phyloP scores from a whole-genome alignment of 306 rosid species.

The Amphicarpaea edgeworthii region DNA sequence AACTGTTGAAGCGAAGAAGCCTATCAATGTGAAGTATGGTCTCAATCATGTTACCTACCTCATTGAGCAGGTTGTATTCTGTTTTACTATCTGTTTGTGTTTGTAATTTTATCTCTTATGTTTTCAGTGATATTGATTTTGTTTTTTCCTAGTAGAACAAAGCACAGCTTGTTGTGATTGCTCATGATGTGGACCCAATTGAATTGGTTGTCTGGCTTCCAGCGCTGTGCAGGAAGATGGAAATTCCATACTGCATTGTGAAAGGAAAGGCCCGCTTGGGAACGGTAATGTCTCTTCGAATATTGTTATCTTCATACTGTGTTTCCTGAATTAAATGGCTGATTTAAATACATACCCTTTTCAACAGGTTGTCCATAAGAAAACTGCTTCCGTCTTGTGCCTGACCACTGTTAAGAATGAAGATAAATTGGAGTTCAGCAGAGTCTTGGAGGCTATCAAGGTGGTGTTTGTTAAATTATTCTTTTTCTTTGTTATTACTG shows the following conservation, averaged over 20 bases:
- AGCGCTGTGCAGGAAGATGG: slow-evolving; percentile 88
- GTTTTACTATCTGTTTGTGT: not conserved
- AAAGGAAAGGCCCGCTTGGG: slow-evolving; percentile 90
- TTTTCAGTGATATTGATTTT: not conserved
- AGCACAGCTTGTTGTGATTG: slow-evolving; percentile 86
- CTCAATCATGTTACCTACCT: slow-evolving; percentile 86
- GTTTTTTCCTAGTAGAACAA: slow-evolving; percentile 60
- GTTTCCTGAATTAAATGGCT: not conserved
- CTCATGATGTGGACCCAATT: slow-evolving; percentile 85
- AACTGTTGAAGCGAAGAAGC: slow-evolving; percentile 69
- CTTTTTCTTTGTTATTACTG: not conserved
- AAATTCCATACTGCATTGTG: slow-evolving; percentile 87
- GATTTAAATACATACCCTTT: not conserved
- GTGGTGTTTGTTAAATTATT: slow-evolving; percentile 38
- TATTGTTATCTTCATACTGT: not conserved
- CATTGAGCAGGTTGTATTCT: slow-evolving; percentile 67
- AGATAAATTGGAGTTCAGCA: slow-evolving; percentile 81
- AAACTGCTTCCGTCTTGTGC: slow-evolving; percentile 83
- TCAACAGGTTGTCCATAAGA: slow-evolving; percentile 73
- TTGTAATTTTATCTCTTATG: not conserved
- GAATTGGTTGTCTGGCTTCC: slow-evolving; percentile 93
- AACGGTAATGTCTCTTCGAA: slow-evolving; percentile 50
- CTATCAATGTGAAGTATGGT: slow-evolving; percentile 77
- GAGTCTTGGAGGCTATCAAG: slow-evolving; percentile 82
- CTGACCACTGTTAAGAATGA: slow-evolving; percentile 85